Conservation (phyloP, 495 filamentous ascomycete species). For the Clavariopsis aquatica region DNA sequence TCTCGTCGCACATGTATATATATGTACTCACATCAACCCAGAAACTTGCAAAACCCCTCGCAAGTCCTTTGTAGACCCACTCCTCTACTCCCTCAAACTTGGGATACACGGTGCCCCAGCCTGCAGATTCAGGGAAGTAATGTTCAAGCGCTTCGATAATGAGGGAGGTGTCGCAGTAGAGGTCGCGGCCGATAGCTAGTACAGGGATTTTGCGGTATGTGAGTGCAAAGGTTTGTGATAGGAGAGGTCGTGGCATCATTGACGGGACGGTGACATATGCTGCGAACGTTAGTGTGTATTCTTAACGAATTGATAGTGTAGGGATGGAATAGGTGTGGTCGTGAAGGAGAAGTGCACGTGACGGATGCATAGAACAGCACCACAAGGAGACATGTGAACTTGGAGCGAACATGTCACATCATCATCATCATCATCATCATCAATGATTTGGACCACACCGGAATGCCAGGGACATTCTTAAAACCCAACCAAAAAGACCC, state of each 20-base stretch:
- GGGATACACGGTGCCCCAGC: constrained; percentile 26
- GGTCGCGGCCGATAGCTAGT: constrained; percentile 41
- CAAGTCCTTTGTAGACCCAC: constrained; percentile 22
- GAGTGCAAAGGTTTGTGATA: constrained; percentile 38
- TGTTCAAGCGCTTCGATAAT: constrained; percentile 45
- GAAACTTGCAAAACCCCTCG: constrained; percentile 29
- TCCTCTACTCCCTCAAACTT: neutral
- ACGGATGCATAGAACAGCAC: no score
- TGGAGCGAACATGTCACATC: no score
- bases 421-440: no score
- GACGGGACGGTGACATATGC: constrained; percentile 39
- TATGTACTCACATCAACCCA: constrained; percentile 27
- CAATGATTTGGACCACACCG: no score
- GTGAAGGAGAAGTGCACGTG: neutral
- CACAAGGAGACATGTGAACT: no score
- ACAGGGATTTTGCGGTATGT: constrained; percentile 46
- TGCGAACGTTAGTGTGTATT: constrained; percentile 6
- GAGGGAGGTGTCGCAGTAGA: constrained; percentile 43
- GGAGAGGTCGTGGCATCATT: constrained; percentile 40
- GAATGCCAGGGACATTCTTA: no score
- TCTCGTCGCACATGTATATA: neutral
- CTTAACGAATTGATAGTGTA: no score
- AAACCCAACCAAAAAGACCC: no score
- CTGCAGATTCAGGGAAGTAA: constrained; percentile 13
- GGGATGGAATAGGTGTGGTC: neutral